These are phyloP conservation scores for Suillus paluster DNA, from an alignment of 768 basidiomycete species.

Conservation along the genomic window DNA sequence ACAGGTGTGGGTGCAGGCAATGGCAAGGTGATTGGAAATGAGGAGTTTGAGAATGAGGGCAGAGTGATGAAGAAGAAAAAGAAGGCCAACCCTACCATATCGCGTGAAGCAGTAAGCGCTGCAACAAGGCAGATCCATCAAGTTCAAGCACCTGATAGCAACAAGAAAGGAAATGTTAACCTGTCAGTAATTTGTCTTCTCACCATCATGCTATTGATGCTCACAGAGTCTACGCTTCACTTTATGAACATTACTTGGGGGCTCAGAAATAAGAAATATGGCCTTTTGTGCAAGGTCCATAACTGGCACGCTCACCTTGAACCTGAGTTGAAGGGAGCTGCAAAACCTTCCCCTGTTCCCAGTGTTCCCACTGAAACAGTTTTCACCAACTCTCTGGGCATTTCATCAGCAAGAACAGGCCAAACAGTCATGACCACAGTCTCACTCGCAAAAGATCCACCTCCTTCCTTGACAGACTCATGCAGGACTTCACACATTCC, in stretches of 20 bases:
- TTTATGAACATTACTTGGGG: background rate
- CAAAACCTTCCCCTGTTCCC: too few species aligned
- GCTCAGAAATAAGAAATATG: background rate
- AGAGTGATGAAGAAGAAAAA: too few species aligned
- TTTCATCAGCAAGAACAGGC: background rate
- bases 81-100: too few species aligned
- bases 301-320: background rate
- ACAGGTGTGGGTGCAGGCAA: too few species aligned
- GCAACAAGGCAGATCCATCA: background rate
- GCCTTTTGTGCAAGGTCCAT: background rate
- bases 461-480: background rate
- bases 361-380: too few species aligned
- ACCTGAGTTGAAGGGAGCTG: background rate
- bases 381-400: too few species aligned
- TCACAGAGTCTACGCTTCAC: background rate
- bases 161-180: background rate
- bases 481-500: background rate
- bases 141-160: background rate
- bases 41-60: too few species aligned
- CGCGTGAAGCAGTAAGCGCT: background rate
- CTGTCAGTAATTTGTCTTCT: background rate
- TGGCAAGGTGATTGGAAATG: too few species aligned
- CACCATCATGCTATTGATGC: too few species aligned
- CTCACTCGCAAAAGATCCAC: background rate
- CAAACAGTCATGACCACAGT: background rate